A percentile compares a stretch with the other conserved stretches of the same genome.
Conservation (phyloP, 345 rosid species). For the Aquilaria yunnanensis region DNA sequence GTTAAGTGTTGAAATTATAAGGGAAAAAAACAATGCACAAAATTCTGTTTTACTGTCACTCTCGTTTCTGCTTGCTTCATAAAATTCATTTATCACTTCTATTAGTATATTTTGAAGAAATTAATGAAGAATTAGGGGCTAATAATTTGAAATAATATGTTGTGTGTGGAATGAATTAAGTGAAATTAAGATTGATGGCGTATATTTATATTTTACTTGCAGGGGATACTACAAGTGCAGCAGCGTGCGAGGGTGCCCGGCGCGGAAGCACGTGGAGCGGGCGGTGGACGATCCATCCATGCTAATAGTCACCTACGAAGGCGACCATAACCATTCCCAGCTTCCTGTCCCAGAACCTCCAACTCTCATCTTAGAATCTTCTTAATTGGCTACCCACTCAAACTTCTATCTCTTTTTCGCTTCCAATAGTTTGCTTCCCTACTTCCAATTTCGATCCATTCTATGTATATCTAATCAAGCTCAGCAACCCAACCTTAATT, state of each 20-base stretch:
- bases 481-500: not conserved
- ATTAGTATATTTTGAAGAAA: too few species aligned
- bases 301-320: slow-evolving; percentile 89
- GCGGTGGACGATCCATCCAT: slow-evolving; percentile 77
- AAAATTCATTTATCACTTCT: too few species aligned
- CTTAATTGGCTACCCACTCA: slow-evolving; percentile 23
- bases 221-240: slow-evolving; percentile 99
- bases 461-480: not conserved
- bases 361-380: slow-evolving; percentile 79
- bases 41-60: too few species aligned
- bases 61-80: too few species aligned
- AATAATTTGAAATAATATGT: too few species aligned
- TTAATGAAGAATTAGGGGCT: too few species aligned
- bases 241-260: slow-evolving; percentile 91
- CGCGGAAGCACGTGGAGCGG: slow-evolving; percentile 94
- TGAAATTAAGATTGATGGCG: not conserved
- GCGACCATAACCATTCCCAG: slow-evolving; percentile 68
- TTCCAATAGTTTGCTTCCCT: slow-evolving; percentile 7
- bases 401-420: slow-evolving; percentile 9
- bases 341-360: slow-evolving; percentile 56
- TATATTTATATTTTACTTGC: slow-evolving; percentile 5
- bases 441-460: slow-evolving; percentile 6
- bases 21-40: too few species aligned
- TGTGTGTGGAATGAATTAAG: too few species aligned
- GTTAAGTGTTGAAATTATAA: too few species aligned